A percentile compares a stretch with the other conserved stretches of the same genome.
These are phyloP conservation scores for Agapanthus africanus DNA, from an alignment of 106 monocot genomes.

Conservation along the genomic window DNA sequence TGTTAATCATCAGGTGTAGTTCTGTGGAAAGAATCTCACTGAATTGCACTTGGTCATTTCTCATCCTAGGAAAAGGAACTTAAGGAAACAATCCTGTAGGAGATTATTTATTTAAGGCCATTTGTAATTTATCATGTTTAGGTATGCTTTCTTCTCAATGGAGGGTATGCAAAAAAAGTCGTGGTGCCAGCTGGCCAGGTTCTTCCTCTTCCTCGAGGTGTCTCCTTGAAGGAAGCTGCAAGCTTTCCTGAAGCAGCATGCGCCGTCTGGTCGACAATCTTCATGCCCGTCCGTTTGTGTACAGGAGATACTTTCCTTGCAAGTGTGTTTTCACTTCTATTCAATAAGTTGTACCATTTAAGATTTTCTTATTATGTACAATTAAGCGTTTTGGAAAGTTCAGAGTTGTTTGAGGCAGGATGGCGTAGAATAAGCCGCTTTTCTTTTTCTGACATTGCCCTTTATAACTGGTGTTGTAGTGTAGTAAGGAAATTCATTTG, in stretches of 20 bases:
- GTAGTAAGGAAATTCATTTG: too few relatives aligned
- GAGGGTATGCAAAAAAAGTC: constrained; percentile 91
- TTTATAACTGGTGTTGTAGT: too few relatives aligned
- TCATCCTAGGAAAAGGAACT: not conserved
- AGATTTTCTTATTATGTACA: too few relatives aligned
- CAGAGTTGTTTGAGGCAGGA: too few relatives aligned
- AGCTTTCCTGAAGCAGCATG: constrained; percentile 73
- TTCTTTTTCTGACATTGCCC: too few relatives aligned
- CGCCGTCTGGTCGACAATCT: constrained; percentile 87
- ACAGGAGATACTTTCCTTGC: constrained; percentile 66
- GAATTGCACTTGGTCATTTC: not conserved
- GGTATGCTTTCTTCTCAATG: constrained; percentile 71
- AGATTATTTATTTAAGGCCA: not conserved
- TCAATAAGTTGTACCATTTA: too few relatives aligned
- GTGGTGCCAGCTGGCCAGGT: constrained; percentile 59
- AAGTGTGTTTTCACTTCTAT: not conserved
- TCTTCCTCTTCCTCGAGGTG: constrained; percentile 46
- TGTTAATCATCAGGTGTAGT: too few relatives aligned
- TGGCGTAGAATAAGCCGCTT: too few relatives aligned
- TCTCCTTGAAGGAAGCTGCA: constrained; percentile 60
- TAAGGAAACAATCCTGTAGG: not conserved
- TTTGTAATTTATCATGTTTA: constrained; percentile 8
- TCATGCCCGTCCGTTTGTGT: constrained; percentile 61
- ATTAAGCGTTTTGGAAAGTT: too few relatives aligned
- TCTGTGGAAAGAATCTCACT: not conserved